Percentiles rank a stretch among this genome's conserved stretches.
Evolutionary conservation across 768 basidiomycete genomes (phyloP).

Genomic region (Boletus rufocinnamomeus): DNA sequence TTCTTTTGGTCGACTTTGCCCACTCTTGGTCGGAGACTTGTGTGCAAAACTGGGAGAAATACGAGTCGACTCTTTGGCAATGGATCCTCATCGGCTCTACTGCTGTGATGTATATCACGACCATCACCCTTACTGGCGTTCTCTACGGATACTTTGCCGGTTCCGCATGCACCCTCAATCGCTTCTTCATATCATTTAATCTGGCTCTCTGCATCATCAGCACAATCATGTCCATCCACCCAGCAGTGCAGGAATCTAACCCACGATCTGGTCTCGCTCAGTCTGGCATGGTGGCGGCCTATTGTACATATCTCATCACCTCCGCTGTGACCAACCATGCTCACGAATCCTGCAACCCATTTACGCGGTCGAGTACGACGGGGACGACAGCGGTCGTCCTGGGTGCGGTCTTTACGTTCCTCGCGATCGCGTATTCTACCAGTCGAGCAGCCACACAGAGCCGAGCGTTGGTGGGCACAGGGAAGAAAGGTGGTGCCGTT

Average conservation of each 20-base stretch:
- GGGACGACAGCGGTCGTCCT: constrained; percentile 85
- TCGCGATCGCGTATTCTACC: constrained; percentile 98
- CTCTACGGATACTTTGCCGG: constrained; percentile 92
- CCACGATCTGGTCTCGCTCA: constrained; percentile 95
- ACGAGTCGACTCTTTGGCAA: constrained; percentile 89
- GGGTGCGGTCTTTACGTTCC: constrained; percentile 94
- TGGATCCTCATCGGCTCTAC: constrained; percentile 95
- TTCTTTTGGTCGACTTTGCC: constrained; percentile 97
- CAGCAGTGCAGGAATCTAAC: constrained; percentile 86
- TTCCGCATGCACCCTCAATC: constrained; percentile 86
- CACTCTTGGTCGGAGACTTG: constrained; percentile 99
- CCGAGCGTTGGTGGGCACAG: constrained; percentile 80
- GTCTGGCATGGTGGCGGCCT: constrained; percentile 94
- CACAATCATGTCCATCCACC: constrained; percentile 82
- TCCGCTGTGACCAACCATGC: constrained; percentile 93
- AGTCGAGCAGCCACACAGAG: constrained; percentile 95
- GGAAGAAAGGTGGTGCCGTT: constrained; percentile 63
- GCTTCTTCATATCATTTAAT: constrained; percentile 97
- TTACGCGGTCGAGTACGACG: constrained; percentile 67
- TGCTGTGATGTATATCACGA: constrained; percentile 79
- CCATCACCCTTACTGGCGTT: constrained; percentile 83
- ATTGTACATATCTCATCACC: constrained; percentile 94
- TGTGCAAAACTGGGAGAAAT: constrained; percentile 92
- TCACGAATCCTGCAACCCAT: constrained; percentile 86
- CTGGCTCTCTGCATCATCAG: constrained; percentile 76